Evolutionary conservation across 1,284 basidiomycete species (phyloP).

Genomic region (Exobasidium rhododendri): DNA sequence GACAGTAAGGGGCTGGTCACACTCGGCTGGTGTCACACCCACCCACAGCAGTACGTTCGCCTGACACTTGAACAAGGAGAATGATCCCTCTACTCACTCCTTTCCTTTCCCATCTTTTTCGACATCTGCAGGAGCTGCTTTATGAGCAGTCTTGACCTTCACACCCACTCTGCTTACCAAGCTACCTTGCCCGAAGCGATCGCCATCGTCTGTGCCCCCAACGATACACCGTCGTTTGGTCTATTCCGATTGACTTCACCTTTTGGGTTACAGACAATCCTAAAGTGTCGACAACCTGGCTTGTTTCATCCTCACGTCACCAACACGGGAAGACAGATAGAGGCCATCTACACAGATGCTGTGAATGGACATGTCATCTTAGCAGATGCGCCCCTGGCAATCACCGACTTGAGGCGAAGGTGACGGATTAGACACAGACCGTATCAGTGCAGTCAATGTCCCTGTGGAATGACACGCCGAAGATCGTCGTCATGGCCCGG

Average conservation of each 20-base stretch:
- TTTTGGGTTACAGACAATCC: slow-evolving; percentile 64
- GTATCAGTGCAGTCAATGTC: no score
- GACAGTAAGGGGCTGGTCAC: slow-evolving; percentile 68
- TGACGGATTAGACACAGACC: background rate
- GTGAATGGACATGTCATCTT: slow-evolving; percentile 19
- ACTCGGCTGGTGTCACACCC: slow-evolving; percentile 89
- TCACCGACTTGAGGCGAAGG: slow-evolving; percentile 8
- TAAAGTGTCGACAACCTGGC: slow-evolving; percentile 21
- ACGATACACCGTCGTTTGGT: slow-evolving; percentile 72
- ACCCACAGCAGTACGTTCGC: slow-evolving; percentile 78
- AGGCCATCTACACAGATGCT: slow-evolving; percentile 27
- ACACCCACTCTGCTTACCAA: slow-evolving; percentile 82
- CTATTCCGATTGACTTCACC: slow-evolving; percentile 84
- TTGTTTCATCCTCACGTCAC: slow-evolving; percentile 58
- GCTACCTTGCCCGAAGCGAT: slow-evolving; percentile 82
- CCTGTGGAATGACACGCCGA: no score
- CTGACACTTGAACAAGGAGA: no score
- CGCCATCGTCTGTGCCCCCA: slow-evolving; percentile 83
- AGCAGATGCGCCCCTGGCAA: slow-evolving; percentile 3
- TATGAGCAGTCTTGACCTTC: slow-evolving; percentile 79
- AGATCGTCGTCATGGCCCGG: no score
- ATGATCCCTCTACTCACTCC: background rate
- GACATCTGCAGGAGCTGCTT: slow-evolving; percentile 60
- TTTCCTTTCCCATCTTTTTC: background rate
- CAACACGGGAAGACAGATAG: slow-evolving; percentile 39